A percentile compares a stretch with the other conserved stretches of the same genome.
These are phyloP conservation scores for Cladophialophora chaetospira DNA, from an alignment of 2,329 filamentous ascomycete species.

Conservation along the genomic window DNA sequence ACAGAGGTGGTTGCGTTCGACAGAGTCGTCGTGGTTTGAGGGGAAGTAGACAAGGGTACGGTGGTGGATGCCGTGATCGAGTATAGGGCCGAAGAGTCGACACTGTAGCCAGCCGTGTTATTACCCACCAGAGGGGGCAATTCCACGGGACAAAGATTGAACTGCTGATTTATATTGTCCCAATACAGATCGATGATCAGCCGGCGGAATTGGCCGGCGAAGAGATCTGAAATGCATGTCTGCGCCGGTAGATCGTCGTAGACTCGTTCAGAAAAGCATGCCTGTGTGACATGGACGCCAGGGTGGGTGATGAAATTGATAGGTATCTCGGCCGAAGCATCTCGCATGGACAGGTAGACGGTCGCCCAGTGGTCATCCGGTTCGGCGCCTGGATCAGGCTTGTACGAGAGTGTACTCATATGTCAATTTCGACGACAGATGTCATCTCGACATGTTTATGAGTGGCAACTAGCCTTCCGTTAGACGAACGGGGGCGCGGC, in stretches of 20 bases:
- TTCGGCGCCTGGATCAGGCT: slow-evolving; percentile 40
- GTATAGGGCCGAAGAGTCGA: slow-evolving; percentile 21
- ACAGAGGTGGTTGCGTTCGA: slow-evolving; percentile 1
- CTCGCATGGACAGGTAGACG: slow-evolving; percentile 58
- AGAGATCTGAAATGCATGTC: slow-evolving; percentile 64
- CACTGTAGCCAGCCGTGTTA: slow-evolving; percentile 23
- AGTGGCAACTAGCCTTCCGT: neutral
- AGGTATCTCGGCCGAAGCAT: slow-evolving; percentile 60
- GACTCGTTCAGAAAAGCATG: slow-evolving; percentile 59
- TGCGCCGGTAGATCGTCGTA: slow-evolving; percentile 56
- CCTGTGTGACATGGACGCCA: slow-evolving; percentile 58
- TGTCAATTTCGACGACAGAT: slow-evolving; percentile 18
- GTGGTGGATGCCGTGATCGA: slow-evolving; percentile 22
- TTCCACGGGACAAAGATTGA: slow-evolving; percentile 63
- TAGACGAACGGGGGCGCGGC: neutral
- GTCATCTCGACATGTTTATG: slow-evolving; percentile 2
- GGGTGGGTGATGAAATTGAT: slow-evolving; percentile 64
- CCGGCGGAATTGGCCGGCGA: slow-evolving; percentile 61
- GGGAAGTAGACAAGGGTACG: neutral
- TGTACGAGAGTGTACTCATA: slow-evolving; percentile 47
- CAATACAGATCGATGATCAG: slow-evolving; percentile 65
- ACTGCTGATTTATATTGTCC: slow-evolving; percentile 56
- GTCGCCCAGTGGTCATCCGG: slow-evolving; percentile 43
- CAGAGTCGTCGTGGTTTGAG: neutral
- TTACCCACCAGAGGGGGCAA: slow-evolving; percentile 28